Evolutionary conservation across 306 rosid genomes (phyloP).

Genomic region (Castanea crenata): DNA sequence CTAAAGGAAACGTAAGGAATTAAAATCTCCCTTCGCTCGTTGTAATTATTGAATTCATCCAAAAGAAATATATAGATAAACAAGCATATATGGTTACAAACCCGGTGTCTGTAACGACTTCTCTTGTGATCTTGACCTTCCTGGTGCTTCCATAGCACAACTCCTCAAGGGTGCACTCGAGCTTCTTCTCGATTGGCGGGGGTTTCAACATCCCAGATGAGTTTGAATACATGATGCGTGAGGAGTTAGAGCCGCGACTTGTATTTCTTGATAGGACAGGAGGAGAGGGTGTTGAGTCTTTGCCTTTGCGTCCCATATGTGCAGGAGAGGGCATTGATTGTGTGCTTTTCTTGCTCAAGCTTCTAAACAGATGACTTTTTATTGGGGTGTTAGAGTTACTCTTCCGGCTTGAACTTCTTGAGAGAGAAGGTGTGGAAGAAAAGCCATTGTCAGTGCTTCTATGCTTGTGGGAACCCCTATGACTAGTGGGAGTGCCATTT

Average conservation of each 20-base stretch:
- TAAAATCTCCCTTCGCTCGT: too few relatives aligned
- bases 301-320: slow-evolving; percentile 16
- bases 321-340: slow-evolving; percentile 5
- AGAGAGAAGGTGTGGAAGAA: slow-evolving; percentile 13
- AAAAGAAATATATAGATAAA: not conserved
- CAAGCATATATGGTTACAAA: slow-evolving; percentile 21
- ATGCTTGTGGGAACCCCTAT: slow-evolving; percentile 10
- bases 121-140: slow-evolving; percentile 65
- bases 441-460: slow-evolving; percentile 26
- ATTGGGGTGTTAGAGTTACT: not conserved
- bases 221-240: slow-evolving; percentile 70
- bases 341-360: slow-evolving; percentile 18
- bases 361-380: not conserved
- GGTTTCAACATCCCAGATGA: slow-evolving; percentile 76
- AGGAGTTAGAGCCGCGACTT: slow-evolving; percentile 23
- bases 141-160: slow-evolving; percentile 77
- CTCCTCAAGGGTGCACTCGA: slow-evolving; percentile 85
- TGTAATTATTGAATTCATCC: too few relatives aligned
- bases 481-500: slow-evolving; percentile 1
- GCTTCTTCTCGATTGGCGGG: slow-evolving; percentile 56
- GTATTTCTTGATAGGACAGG: slow-evolving; percentile 15
- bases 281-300: slow-evolving; percentile 5
- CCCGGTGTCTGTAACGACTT: slow-evolving; percentile 51
- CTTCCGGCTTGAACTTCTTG: slow-evolving; percentile 30
- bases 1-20: too few relatives aligned